Percentiles rank a stretch among this genome's conserved stretches.
phyloP scores from a whole-genome alignment of 352 stramenopile genomes.

The Globisporangium echinulatum region DNA sequence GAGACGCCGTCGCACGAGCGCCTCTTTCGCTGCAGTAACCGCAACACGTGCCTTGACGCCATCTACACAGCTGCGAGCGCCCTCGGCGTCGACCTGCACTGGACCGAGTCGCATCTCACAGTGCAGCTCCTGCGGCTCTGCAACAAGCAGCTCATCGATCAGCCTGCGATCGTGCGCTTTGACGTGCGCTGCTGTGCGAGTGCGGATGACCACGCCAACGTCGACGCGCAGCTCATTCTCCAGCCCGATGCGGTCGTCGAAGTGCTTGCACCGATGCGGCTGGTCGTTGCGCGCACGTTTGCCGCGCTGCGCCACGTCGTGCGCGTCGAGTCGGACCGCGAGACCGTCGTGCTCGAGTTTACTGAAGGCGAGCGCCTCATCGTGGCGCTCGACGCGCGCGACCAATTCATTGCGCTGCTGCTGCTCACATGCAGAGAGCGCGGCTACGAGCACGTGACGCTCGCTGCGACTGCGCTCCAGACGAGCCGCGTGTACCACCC shows the following conservation, averaged over 20 bases:
- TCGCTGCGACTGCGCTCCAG: constrained; percentile 33
- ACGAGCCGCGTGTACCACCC: constrained; percentile 58
- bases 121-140: constrained; percentile 48
- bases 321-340: constrained; percentile 41
- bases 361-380: constrained; percentile 48
- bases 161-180: constrained; percentile 53
- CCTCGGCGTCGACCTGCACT: constrained; percentile 33
- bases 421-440: constrained; percentile 56
- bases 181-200: constrained; percentile 26
- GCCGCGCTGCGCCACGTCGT: constrained; percentile 42
- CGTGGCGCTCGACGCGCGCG: constrained; percentile 41
- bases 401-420: constrained; percentile 63
- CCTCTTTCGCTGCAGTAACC: constrained; percentile 55
- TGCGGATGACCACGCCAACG: constrained; percentile 12
- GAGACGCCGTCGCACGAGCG: constrained; percentile 56
- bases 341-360: constrained; percentile 63
- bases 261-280: constrained; percentile 52
- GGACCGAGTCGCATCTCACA: constrained; percentile 33
- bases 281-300: constrained; percentile 53
- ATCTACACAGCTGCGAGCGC: constrained; percentile 41
- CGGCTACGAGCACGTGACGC: constrained; percentile 40
- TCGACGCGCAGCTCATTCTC: constrained; percentile 58
- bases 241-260: constrained; percentile 53
- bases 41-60: constrained; percentile 52
- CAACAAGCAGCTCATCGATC: constrained; percentile 50